Conservation (phyloP, 164 flowering plant species). For the Tinospora cordifolia region DNA sequence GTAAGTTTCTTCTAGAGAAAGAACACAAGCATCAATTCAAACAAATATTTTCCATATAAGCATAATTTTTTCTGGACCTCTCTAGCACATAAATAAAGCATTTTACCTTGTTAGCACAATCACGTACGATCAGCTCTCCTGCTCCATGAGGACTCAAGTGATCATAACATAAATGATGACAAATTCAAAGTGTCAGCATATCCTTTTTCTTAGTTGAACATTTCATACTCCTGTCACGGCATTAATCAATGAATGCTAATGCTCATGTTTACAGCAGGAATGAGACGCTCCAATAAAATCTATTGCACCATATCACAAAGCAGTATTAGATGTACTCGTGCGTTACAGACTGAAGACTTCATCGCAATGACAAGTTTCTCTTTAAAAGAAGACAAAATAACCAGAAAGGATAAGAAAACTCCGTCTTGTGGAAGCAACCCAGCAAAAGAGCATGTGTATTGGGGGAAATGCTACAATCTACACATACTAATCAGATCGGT, state of each 20-base stretch:
- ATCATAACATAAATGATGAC: neutral
- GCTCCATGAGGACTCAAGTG: neutral
- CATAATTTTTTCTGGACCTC: too few relatives aligned
- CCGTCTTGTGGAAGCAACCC: slow-evolving; percentile 1
- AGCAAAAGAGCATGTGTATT: neutral
- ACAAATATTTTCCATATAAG: too few relatives aligned
- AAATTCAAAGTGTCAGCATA: neutral
- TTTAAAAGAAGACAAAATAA: neutral
- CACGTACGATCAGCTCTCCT: neutral
- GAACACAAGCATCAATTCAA: too few relatives aligned
- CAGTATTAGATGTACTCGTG: neutral
- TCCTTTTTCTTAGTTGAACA: neutral
- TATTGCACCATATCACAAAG: neutral
- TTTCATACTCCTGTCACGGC: neutral
- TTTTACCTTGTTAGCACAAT: too few relatives aligned
- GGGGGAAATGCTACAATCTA: neutral
- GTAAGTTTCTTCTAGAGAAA: too few relatives aligned
- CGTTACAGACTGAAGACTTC: neutral
- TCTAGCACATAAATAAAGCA: too few relatives aligned
- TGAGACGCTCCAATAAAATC: neutral
- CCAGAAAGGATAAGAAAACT: neutral
- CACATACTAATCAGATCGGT: neutral
- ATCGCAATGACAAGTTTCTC: neutral
- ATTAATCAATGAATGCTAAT: neutral
- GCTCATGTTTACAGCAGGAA: too few relatives aligned